These are phyloP conservation scores for Podospora fimiseda DNA, from an alignment of 495 filamentous ascomycete species.

Conservation along the genomic window DNA sequence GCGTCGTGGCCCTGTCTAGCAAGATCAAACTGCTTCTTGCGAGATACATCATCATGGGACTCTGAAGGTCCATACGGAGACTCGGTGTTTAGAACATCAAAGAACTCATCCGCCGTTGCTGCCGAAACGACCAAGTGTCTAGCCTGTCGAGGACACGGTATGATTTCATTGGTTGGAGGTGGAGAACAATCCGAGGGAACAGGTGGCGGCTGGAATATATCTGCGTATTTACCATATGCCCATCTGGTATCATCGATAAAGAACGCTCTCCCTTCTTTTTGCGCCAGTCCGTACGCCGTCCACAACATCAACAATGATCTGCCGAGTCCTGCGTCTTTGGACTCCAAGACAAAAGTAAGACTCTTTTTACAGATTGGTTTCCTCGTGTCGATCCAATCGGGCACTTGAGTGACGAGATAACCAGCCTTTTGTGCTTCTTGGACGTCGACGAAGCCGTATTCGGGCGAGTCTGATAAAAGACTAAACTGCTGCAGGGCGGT, in stretches of 20 bases:
- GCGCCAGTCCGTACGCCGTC: slow-evolving; percentile 68
- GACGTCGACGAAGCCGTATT: slow-evolving; percentile 61
- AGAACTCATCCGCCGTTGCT: slow-evolving; percentile 50
- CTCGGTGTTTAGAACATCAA: slow-evolving; percentile 50
- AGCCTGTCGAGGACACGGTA: slow-evolving; percentile 65
- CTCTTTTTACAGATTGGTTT: slow-evolving; percentile 54
- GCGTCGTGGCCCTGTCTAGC: slow-evolving; percentile 57
- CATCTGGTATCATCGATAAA: slow-evolving; percentile 72
- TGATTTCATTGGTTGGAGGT: slow-evolving; percentile 54
- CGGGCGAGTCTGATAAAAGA: slow-evolving; percentile 54
- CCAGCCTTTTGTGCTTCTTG: slow-evolving; percentile 53
- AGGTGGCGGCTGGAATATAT: slow-evolving; percentile 59
- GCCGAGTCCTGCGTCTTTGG: slow-evolving; percentile 60
- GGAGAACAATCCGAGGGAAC: slow-evolving; percentile 45
- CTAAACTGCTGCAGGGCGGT: slow-evolving; percentile 32
- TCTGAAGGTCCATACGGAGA: slow-evolving; percentile 38
- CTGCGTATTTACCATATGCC: slow-evolving; percentile 64
- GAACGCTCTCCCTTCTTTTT: slow-evolving; percentile 61
- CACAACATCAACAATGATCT: slow-evolving; percentile 64
- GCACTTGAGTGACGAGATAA: slow-evolving; percentile 38
- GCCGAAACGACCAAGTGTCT: slow-evolving; percentile 63
- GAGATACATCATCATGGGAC: slow-evolving; percentile 30
- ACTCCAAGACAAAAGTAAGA: slow-evolving; percentile 65
- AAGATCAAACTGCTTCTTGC: slow-evolving; percentile 50
- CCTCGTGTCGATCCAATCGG: slow-evolving; percentile 23